phyloP scores from a whole-genome alignment of 139 green algal genomes.

The Chlorella sp. region DNA sequence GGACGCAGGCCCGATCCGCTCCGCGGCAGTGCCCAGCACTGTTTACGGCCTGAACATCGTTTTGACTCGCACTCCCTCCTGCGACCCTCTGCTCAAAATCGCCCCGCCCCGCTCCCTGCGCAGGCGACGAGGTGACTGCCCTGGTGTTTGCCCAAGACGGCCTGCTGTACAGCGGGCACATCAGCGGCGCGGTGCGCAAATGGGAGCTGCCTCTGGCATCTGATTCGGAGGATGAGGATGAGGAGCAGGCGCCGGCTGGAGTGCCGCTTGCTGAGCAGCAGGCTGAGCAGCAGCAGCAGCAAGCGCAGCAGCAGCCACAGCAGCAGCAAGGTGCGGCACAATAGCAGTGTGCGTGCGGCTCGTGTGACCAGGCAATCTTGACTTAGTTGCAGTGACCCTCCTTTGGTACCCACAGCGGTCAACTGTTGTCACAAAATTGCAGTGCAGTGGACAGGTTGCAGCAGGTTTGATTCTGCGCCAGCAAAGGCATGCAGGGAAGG shows the following conservation, averaged over 20 bases:
- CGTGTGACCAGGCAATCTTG: too few relatives aligned
- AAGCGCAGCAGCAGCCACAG: neutral
- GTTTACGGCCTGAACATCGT: neutral
- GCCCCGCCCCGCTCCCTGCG: neutral
- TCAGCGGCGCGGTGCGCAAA: slow-evolving; percentile 17
- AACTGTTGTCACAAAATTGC: too few relatives aligned
- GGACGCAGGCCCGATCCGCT: neutral
- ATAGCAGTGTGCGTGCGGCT: too few relatives aligned
- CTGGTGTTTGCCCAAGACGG: slow-evolving; percentile 14
- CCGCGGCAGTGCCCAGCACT: neutral
- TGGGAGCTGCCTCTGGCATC: slow-evolving; percentile 24
- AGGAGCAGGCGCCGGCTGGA: neutral
- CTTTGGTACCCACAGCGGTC: too few relatives aligned
- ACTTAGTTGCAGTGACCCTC: too few relatives aligned
- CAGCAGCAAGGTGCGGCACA: too few relatives aligned
- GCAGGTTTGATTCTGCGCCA: too few relatives aligned
- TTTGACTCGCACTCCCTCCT: neutral
- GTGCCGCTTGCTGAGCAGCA: neutral
- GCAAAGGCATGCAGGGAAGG: too few relatives aligned
- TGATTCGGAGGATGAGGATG: slow-evolving; percentile 6
- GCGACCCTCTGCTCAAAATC: neutral
- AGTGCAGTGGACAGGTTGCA: too few relatives aligned
- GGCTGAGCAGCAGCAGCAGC: neutral
- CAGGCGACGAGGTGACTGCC: slow-evolving; percentile 32
- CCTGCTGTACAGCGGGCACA: slow-evolving; percentile 15